Evolutionary conservation across 179 eudicot genomes (phyloP).

Genomic region (Spergularia azorica): DNA sequence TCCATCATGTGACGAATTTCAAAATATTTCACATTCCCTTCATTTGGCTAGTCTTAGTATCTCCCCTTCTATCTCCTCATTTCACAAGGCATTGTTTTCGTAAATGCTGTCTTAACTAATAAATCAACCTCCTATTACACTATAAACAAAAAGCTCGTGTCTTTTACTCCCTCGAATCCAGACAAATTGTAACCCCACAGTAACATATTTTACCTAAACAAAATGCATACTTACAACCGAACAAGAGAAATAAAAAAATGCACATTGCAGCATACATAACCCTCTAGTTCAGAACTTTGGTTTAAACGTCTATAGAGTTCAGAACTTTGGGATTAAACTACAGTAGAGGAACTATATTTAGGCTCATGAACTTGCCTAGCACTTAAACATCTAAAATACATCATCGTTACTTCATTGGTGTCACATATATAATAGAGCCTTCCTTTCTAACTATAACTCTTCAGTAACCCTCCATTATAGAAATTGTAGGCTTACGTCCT

Average conservation of each 20-base stretch:
- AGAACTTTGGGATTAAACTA: not conserved
- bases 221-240: not conserved
- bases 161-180: not conserved
- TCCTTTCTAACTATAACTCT: not conserved
- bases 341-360: not conserved
- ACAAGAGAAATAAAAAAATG: not conserved
- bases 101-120: not conserved
- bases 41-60: not conserved
- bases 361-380: not conserved
- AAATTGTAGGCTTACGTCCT: not conserved
- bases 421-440: not conserved
- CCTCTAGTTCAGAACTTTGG: not conserved
- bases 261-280: not conserved
- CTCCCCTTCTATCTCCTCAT: not conserved
- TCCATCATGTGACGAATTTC: not conserved
- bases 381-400: not conserved
- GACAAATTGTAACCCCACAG: too few relatives aligned
- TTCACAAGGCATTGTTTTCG: not conserved
- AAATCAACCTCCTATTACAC: not conserved
- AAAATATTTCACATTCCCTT: not conserved
- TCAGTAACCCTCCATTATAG: not conserved
- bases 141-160: not conserved
- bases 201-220: too few relatives aligned
- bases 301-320: not conserved
- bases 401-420: not conserved